Conservation (phyloP, 1,139 yeast genomes). For the Candida dubliniensis region DNA sequence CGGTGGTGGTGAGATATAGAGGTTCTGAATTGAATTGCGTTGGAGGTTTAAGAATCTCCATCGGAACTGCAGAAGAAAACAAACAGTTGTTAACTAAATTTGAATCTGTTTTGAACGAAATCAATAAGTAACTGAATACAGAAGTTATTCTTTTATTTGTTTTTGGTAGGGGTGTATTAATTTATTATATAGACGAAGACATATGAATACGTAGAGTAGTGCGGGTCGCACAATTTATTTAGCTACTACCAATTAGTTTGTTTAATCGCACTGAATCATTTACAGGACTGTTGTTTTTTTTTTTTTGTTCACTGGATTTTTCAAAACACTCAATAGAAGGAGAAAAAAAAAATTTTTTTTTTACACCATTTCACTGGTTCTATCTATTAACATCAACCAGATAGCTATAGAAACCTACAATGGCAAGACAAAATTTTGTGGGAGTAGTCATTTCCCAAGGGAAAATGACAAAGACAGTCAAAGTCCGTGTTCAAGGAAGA, state of each 20-base stretch:
- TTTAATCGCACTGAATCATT: too few species aligned
- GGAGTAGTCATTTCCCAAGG: slow-evolving; percentile 96
- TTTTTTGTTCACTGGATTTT: not conserved
- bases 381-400: not conserved
- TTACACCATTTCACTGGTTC: not conserved
- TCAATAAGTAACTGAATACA: slow-evolving; percentile 3
- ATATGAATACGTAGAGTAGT: too few species aligned
- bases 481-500: slow-evolving; percentile 80
- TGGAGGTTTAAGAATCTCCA: slow-evolving; percentile 83
- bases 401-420: slow-evolving; percentile 20
- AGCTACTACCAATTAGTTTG: too few species aligned
- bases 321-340: not conserved
- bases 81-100: slow-evolving; percentile 53
- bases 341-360: slow-evolving; percentile 3
- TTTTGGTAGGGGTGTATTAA: not conserved
- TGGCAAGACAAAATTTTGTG: slow-evolving; percentile 88
- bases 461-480: slow-evolving; percentile 92
- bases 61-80: slow-evolving; percentile 83
- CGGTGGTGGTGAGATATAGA: slow-evolving; percentile 86
- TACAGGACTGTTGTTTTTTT: too few species aligned
- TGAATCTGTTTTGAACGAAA: slow-evolving; percentile 15
- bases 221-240: too few species aligned
- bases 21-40: slow-evolving; percentile 86
- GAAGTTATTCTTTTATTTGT: not conserved
- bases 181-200: too few species aligned